Conservation (phyloP, 345 rosid species). For the Gynandropsis gynandra region DNA sequence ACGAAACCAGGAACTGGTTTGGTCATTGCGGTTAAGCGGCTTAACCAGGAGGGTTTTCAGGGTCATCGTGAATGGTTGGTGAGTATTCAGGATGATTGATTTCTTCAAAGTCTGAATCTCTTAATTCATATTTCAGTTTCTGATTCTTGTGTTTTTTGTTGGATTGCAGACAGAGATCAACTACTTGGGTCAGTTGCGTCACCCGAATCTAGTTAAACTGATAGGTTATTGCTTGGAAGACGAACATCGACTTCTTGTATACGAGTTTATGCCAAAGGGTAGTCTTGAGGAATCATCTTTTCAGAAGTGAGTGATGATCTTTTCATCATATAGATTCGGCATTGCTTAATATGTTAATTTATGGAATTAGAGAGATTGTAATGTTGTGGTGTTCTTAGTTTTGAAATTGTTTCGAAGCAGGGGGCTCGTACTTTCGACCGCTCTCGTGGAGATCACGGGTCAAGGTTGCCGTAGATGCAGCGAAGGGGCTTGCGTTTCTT, state of each 20-base stretch:
- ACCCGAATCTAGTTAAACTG: slow-evolving; percentile 84
- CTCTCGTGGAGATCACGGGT: slow-evolving; percentile 79
- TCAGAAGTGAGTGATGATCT: slow-evolving; percentile 57
- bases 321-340: neutral
- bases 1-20: slow-evolving; percentile 79
- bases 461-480: slow-evolving; percentile 89
- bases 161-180: slow-evolving; percentile 72
- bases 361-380: neutral
- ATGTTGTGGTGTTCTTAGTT: slow-evolving; percentile 12
- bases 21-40: slow-evolving; percentile 84
- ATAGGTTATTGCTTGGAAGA: slow-evolving; percentile 90
- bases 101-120: neutral
- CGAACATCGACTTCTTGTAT: slow-evolving; percentile 85
- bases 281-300: slow-evolving; percentile 94
- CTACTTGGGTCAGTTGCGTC: slow-evolving; percentile 68
- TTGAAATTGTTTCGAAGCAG: slow-evolving; percentile 32
- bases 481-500: slow-evolving; percentile 88
- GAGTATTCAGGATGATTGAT: slow-evolving; percentile 26
- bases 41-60: slow-evolving; percentile 82
- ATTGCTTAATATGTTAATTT: too few relatives aligned
- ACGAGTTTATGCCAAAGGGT: slow-evolving; percentile 93
- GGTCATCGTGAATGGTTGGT: slow-evolving; percentile 99
- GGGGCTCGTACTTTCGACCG: slow-evolving; percentile 49
- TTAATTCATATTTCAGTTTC: neutral
- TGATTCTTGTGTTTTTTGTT: slow-evolving; percentile 13